Conservation (phyloP, 1,284 basidiomycete genomes). For the Rhodotorula sp. region DNA sequence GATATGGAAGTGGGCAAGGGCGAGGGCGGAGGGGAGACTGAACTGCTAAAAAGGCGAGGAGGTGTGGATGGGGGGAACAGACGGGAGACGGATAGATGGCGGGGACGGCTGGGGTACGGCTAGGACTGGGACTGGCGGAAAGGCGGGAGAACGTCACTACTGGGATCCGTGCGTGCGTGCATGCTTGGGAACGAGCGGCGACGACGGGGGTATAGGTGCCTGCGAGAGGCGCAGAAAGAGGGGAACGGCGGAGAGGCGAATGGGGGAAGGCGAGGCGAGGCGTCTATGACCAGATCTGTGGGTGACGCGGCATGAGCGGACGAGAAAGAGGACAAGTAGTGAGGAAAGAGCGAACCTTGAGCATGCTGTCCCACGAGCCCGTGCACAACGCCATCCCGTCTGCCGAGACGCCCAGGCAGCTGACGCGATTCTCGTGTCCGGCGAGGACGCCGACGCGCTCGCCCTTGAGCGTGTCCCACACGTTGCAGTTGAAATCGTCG, state of each 20-base stretch:
- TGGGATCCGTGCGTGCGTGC: too few species aligned
- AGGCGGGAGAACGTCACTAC: neutral
- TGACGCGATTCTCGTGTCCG: constrained; percentile 96
- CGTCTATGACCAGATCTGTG: constrained; percentile 23
- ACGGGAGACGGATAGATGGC: neutral
- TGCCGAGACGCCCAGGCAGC: constrained; percentile 90
- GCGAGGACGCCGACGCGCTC: constrained; percentile 95
- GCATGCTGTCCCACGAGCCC: constrained; percentile 94
- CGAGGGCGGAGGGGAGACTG: neutral
- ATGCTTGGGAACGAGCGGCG: neutral
- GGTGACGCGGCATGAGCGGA: neutral
- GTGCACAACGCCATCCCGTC: constrained; percentile 99
- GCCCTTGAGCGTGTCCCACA: constrained; percentile 98
- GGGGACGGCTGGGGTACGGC: neutral
- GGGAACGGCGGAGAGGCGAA: neutral
- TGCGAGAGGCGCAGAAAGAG: neutral
- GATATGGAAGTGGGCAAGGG: neutral
- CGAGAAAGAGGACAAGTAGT: neutral
- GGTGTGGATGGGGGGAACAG: neutral
- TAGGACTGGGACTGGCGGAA: neutral
- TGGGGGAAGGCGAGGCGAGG: neutral
- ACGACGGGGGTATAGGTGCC: neutral
- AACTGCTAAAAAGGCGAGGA: neutral
- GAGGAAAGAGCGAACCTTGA: constrained; percentile 68
- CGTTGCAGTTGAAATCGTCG: constrained; percentile 99